A percentile compares a stretch with the other conserved stretches of the same genome.
Conservation (phyloP, 805 yeast species). For the Wickerhamiella dianesei region DNA sequence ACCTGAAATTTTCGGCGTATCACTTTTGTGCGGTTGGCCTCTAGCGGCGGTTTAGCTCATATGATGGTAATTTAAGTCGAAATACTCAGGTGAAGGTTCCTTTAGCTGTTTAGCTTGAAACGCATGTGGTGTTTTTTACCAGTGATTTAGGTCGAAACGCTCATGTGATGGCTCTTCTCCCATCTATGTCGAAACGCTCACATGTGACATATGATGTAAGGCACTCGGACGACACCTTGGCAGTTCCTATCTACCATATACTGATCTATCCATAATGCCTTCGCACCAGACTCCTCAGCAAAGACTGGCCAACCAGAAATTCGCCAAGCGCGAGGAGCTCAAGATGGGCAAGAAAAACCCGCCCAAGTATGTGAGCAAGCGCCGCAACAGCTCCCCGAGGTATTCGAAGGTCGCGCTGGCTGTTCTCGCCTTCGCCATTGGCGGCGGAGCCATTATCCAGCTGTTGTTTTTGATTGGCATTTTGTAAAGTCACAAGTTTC, state of each 20-base stretch:
- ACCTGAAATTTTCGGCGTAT: no score
- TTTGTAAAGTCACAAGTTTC: background rate
- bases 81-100: no score
- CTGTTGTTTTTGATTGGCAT: conserved; percentile 25
- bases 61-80: no score
- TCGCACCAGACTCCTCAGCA: conserved; percentile 67
- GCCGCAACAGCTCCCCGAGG: background rate
- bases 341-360: conserved; percentile 54
- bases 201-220: background rate
- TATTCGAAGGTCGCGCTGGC: conserved; percentile 17
- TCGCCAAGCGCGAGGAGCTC: conserved; percentile 56
- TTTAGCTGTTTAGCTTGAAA: no score
- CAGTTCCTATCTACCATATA: background rate
- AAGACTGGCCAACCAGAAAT: conserved; percentile 74
- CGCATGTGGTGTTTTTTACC: no score
- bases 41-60: no score
- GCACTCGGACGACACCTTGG: background rate
- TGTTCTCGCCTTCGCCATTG: conserved; percentile 48
- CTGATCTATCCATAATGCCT: background rate
- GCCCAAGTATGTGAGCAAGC: background rate
- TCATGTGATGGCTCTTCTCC: no score
- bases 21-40: no score
- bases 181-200: background rate
- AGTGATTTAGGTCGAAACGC: no score
- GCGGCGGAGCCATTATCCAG: conserved; percentile 76